Evolutionary conservation across 225 moss, liverwort and hornwort genomes (phyloP).

Genomic region (Polytrichum commune): DNA sequence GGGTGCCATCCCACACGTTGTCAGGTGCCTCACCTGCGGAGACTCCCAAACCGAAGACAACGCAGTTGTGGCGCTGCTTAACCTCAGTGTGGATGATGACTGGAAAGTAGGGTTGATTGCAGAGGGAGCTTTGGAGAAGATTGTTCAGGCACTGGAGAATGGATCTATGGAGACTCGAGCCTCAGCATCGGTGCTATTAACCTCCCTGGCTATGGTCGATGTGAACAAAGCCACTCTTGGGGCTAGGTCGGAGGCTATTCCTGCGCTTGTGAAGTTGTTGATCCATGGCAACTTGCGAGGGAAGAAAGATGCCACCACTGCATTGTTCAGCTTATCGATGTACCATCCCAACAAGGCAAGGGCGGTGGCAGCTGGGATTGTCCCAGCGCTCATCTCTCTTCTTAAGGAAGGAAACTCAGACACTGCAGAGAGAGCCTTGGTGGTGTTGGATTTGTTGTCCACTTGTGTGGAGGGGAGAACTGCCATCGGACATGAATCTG

Average conservation of each 20-base stretch:
- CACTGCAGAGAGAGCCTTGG: constrained; percentile 19
- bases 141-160: constrained; percentile 16
- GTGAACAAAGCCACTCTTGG: constrained; percentile 30
- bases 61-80: constrained; percentile 15
- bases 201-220: constrained; percentile 24
- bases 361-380: constrained; percentile 26
- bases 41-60: constrained; percentile 23
- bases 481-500: constrained; percentile 12
- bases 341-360: constrained; percentile 34
- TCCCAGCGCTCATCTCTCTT: constrained; percentile 21
- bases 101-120: constrained; percentile 26
- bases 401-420: constrained; percentile 11
- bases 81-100: constrained; percentile 24
- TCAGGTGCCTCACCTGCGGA: constrained; percentile 14
- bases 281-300: constrained; percentile 11
- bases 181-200: constrained; percentile 16
- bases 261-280: constrained; percentile 28
- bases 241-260: constrained; percentile 18
- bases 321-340: constrained; percentile 20
- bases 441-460: constrained; percentile 21
- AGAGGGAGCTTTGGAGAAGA: constrained; percentile 15
- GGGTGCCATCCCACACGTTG: constrained; percentile 15
- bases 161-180: constrained; percentile 23
- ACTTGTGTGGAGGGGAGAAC: constrained; percentile 21
- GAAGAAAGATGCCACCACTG: constrained; percentile 24